Conservation (phyloP, 148 eudicot species). For the Diospyros kaki region DNA sequence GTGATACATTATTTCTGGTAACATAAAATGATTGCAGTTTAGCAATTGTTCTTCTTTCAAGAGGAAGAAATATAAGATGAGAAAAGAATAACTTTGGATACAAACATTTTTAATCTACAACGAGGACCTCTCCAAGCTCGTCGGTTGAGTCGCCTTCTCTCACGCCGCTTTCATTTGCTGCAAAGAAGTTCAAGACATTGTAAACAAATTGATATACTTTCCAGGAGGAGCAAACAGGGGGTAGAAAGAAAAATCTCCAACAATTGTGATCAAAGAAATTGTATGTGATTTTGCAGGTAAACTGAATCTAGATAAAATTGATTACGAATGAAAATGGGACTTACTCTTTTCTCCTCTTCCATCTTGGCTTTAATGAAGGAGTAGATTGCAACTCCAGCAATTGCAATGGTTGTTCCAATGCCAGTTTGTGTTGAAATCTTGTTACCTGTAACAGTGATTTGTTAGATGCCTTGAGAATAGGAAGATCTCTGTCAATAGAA, state of each 20-base stretch:
- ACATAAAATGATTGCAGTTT: slow-evolving; percentile 22
- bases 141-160: slow-evolving; percentile 15
- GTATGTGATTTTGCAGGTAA: not conserved
- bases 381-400: slow-evolving; percentile 94
- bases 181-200: not conserved
- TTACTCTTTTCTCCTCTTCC: slow-evolving; percentile 98
- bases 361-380: slow-evolving; percentile 91
- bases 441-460: slow-evolving; percentile 53
- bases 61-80: slow-evolving; percentile 1
- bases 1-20: slow-evolving; percentile 27
- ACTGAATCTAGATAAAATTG: not conserved
- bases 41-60: slow-evolving; percentile 18
- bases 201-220: too few relatives aligned
- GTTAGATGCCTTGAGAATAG: not conserved
- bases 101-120: slow-evolving; percentile 40
- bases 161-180: slow-evolving; percentile 77
- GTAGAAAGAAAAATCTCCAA: too few relatives aligned
- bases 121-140: slow-evolving; percentile 24
- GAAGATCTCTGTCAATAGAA: not conserved
- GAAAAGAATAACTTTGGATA: slow-evolving; percentile 11
- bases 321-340: slow-evolving; percentile 7
- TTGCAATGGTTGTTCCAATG: slow-evolving; percentile 89
- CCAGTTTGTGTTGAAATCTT: slow-evolving; percentile 93
- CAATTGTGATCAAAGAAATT: too few relatives aligned
- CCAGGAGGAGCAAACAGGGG: too few relatives aligned